Percentiles rank a stretch among this genome's conserved stretches.
phyloP scores from a whole-genome alignment of 2,329 filamentous ascomycete species.

The Epichloe brachyelytri region DNA sequence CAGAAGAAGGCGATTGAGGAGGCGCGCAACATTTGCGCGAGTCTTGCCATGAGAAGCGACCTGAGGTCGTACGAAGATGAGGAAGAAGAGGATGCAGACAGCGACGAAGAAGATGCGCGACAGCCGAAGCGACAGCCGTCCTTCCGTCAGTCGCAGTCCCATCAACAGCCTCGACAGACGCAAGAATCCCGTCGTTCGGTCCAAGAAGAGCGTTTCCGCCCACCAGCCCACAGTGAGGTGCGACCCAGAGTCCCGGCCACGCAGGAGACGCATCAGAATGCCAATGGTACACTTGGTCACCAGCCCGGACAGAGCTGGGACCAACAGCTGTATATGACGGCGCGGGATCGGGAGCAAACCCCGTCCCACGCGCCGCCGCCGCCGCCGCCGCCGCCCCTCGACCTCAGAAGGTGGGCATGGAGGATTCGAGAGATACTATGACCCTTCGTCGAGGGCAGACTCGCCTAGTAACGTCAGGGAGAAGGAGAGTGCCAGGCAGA shows the following conservation, averaged over 20 bases:
- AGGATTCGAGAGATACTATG: slow-evolving; percentile 22
- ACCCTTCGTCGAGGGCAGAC: slow-evolving; percentile 13
- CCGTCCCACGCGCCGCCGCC: slow-evolving; percentile 19
- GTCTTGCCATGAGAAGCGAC: slow-evolving; percentile 39
- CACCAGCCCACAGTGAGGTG: slow-evolving; percentile 1
- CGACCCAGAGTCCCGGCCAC: slow-evolving; percentile 11
- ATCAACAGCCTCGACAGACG: slow-evolving; percentile 6
- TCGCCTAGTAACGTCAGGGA: slow-evolving; percentile 7
- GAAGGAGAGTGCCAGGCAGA: slow-evolving; percentile 20
- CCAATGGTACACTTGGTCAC: slow-evolving; percentile 11
- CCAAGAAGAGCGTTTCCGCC: slow-evolving; percentile 3
- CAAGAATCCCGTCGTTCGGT: slow-evolving; percentile 3
- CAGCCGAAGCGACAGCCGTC: slow-evolving; percentile 2
- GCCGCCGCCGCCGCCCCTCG: slow-evolving; percentile 25
- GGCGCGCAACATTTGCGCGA: slow-evolving; percentile 34
- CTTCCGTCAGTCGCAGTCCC: neutral
- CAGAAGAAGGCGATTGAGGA: slow-evolving; percentile 39
- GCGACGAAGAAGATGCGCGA: slow-evolving; percentile 18
- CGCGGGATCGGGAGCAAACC: slow-evolving; percentile 17
- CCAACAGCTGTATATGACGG: slow-evolving; percentile 6
- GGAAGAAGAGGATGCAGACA: slow-evolving; percentile 16
- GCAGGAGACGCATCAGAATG: slow-evolving; percentile 11
- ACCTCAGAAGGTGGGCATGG: slow-evolving; percentile 23
- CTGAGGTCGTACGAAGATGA: slow-evolving; percentile 28
- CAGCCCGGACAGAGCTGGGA: slow-evolving; percentile 8